Base-by-base conservation (phyloP, 768 basidiomycete genomes). In the Antrodiella citrinella region DNA sequence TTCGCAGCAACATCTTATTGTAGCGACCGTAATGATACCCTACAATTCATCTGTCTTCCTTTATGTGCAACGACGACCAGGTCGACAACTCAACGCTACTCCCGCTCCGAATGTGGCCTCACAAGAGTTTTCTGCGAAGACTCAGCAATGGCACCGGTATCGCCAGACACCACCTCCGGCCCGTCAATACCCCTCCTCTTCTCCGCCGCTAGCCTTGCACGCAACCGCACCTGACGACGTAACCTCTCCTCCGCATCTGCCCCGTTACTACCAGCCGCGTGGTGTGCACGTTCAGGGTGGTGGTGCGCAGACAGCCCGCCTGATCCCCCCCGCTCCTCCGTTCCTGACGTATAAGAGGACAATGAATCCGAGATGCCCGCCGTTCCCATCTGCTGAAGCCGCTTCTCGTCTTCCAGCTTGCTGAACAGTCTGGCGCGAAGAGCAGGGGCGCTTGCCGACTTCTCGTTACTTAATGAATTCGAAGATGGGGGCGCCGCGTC, bases 211-310 rank as follows among this genome's bases (percentile, higher is more conserved):
- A 80, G 69, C 26, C 74, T 72, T 21, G 70, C 69, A 21, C 69
- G 73, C 54, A 80, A 56, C 51, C 68, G 75, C 38, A 76, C 74
- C 57, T 73, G 74, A 46, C 62, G 64, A 47, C 77, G 74, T 54
- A 81, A 65, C 49, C 64, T 67, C 44, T 67, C 68, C 56, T 81
- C 78, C 48, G 30, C 30, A 7, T 35, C 30, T 7, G 30, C 30
- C 30, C 30, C 30, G 30, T 35, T 35, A 35, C 30, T 7, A 15
- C 30, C 15, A 7, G 15, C 15, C 30, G 30, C 30, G 15, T 35
- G 30, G 30, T 35, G 7, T 15, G 7, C 15, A 15, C 30, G 30
- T 35, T n/a, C n/a, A n/a, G n/a, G n/a, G n/a, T n/a, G n/a, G n/a
- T n/a, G n/a, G n/a, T n/a, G n/a, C n/a, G n/a, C n/a, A n/a, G n/a